Percentiles rank a stretch among this genome's conserved stretches.
These are phyloP conservation scores for Zelopaecilomyces penicillatus DNA, from an alignment of 2,329 filamentous ascomycete genomes.

Conservation along the genomic window DNA sequence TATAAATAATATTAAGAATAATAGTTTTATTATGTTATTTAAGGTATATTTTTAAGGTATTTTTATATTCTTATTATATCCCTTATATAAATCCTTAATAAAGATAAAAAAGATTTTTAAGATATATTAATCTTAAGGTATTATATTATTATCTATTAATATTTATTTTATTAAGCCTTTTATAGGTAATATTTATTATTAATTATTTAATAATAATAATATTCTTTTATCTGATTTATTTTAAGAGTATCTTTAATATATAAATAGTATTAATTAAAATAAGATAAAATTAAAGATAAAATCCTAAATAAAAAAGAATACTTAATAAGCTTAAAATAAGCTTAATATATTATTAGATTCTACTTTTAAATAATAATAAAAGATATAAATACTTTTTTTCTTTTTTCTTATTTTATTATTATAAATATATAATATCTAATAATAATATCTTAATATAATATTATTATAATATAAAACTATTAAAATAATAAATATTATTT, in stretches of 20 bases:
- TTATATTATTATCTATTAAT: neutral
- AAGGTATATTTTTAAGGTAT: neutral
- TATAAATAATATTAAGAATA: neutral
- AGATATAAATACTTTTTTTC: too few relatives aligned
- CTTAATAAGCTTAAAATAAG: too few relatives aligned
- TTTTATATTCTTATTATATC: neutral
- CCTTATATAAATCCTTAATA: neutral
- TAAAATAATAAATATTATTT: neutral
- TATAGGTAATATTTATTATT: neutral
- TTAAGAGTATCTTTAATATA: too few relatives aligned
- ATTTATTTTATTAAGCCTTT: neutral
- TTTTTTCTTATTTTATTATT: too few relatives aligned
- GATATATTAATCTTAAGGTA: neutral
- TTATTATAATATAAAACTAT: neutral
- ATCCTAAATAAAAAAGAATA: too few relatives aligned
- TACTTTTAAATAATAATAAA: too few relatives aligned
- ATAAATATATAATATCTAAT: neutral
- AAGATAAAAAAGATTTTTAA: neutral
- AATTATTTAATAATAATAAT: neutral
- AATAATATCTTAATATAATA: neutral
- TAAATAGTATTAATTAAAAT: too few relatives aligned
- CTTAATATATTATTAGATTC: too few relatives aligned
- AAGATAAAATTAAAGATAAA: too few relatives aligned
- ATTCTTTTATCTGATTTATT: too few relatives aligned
- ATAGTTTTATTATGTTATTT: neutral